Conservation (phyloP, 129 eudicot genomes). For the Artemisia annua region DNA sequence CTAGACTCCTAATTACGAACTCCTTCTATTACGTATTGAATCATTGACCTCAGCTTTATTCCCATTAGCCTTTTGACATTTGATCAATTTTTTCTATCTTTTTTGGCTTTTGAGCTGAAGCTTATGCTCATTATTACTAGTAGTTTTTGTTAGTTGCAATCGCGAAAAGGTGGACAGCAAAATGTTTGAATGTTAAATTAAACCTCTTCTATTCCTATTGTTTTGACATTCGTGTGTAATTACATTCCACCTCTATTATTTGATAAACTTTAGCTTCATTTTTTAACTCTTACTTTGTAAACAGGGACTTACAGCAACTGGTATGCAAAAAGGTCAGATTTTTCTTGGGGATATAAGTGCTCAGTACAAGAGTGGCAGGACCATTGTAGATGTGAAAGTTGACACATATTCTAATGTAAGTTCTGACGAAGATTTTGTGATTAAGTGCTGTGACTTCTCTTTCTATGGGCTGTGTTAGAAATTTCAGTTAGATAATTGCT, state of each 20-base stretch:
- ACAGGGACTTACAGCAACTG: constrained; percentile 92
- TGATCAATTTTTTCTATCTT: too few species aligned
- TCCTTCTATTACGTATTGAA: too few species aligned
- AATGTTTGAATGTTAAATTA: too few species aligned
- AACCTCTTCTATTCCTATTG: not conserved
- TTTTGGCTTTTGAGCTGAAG: too few species aligned
- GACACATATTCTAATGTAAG: constrained; percentile 92
- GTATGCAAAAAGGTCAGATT: constrained; percentile 70
- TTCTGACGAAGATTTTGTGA: constrained; percentile 1
- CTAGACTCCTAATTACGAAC: too few species aligned
- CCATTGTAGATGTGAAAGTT: constrained; percentile 86
- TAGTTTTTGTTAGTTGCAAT: not conserved
- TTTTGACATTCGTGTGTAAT: constrained; percentile 7
- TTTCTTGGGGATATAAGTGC: constrained; percentile 85
- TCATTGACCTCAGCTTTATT: too few species aligned
- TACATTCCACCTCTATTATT: not conserved
- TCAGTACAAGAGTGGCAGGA: constrained; percentile 66
- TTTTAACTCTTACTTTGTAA: not conserved
- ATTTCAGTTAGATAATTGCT: not conserved
- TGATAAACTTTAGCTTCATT: not conserved
- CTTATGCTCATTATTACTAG: too few species aligned
- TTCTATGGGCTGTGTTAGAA: not conserved
- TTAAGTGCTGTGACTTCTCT: not conserved
- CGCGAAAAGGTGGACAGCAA: not conserved
- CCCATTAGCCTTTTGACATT: too few species aligned